These are phyloP conservation scores for Melastoma candidum DNA, from an alignment of 441 rosid genomes.

Conservation along the genomic window DNA sequence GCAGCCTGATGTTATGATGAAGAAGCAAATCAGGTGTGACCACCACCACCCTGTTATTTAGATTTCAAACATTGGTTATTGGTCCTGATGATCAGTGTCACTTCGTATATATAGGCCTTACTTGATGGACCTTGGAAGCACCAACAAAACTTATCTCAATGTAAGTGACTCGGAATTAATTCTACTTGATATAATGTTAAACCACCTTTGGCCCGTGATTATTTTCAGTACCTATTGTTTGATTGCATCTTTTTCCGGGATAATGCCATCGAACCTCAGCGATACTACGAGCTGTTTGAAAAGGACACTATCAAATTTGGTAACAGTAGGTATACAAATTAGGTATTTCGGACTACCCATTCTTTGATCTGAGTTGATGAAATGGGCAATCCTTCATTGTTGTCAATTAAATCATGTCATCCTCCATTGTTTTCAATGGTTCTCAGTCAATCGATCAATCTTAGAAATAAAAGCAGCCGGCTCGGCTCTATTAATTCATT, in stretches of 20 bases:
- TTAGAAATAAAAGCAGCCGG: too few species aligned
- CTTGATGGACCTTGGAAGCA: conserved; percentile 94
- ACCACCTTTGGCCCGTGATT: conserved; percentile 4
- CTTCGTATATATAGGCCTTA: conserved; percentile 52
- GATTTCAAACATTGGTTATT: conserved; percentile 4
- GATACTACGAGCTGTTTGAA: conserved; percentile 87
- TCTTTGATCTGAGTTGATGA: background rate
- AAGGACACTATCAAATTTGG: conserved; percentile 90
- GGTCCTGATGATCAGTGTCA: background rate
- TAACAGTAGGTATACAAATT: conserved; percentile 64
- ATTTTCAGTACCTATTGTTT: conserved; percentile 6
- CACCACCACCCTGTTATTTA: background rate
- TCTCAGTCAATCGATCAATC: too few species aligned
- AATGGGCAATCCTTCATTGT: background rate
- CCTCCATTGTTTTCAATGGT: too few species aligned
- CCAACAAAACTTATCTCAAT: conserved; percentile 77
- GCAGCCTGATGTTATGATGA: conserved; percentile 55
- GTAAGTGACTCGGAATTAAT: conserved; percentile 29
- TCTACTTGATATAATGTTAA: background rate
- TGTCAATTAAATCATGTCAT: too few species aligned
- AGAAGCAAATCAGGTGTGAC: conserved; percentile 58
- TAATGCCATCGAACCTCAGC: conserved; percentile 72
- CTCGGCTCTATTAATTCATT: too few species aligned
- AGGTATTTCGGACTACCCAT: background rate
- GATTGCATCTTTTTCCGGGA: conserved; percentile 41